These are phyloP conservation scores for Cylindrotheca fusiformis DNA, from an alignment of 108 stramenopile genomes.

Conservation along the genomic window DNA sequence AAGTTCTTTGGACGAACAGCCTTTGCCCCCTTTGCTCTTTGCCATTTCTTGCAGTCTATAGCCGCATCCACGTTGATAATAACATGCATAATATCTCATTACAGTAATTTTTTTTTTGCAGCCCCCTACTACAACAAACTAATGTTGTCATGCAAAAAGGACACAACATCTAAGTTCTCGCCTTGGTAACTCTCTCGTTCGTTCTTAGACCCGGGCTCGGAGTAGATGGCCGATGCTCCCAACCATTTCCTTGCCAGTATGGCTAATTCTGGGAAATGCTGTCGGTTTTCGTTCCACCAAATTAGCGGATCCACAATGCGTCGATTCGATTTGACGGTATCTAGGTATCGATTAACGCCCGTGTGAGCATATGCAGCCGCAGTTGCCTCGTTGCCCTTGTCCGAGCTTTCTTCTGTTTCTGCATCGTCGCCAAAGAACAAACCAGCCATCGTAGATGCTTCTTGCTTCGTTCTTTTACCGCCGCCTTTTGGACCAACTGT, in stretches of 20 bases:
- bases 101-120: no score
- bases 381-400: neutral
- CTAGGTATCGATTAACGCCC: slow-evolving; percentile 24
- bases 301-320: slow-evolving; percentile 27
- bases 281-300: slow-evolving; percentile 30
- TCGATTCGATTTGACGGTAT: slow-evolving; percentile 15
- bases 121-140: neutral
- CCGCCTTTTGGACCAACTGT: neutral
- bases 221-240: slow-evolving; percentile 9
- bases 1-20: no score
- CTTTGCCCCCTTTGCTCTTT: no score
- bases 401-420: neutral
- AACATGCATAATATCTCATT: no score
- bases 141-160: slow-evolving; percentile 18
- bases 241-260: slow-evolving; percentile 22
- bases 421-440: slow-evolving; percentile 29
- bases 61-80: no score
- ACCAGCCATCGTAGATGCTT: slow-evolving; percentile 29
- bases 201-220: neutral
- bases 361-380: slow-evolving; percentile 1
- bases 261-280: slow-evolving; percentile 24
- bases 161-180: slow-evolving; percentile 10
- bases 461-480: neutral
- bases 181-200: neutral
- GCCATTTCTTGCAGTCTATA: no score